A percentile compares a stretch with the other conserved stretches of the same genome.
Conservation (phyloP, 805 yeast species). For the Brettanomyces custersianus region DNA sequence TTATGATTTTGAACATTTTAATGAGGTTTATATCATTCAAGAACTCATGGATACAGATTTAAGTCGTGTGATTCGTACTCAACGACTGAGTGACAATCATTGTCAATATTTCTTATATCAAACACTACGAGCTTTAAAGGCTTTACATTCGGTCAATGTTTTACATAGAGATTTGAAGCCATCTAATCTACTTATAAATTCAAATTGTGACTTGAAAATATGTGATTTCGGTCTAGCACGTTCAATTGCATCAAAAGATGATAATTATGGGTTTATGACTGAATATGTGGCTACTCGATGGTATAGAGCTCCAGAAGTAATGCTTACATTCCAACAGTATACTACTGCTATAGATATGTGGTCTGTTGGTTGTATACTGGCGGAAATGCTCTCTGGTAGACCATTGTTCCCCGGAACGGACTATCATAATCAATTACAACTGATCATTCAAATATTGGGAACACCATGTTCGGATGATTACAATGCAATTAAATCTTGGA, state of each 20-base stretch:
- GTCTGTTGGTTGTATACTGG: constrained; percentile 94
- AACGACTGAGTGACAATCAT: constrained; percentile 82
- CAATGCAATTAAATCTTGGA: constrained; percentile 59
- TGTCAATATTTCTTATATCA: constrained; percentile 91
- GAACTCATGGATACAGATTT: constrained; percentile 85
- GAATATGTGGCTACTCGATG: constrained; percentile 97
- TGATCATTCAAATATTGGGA: constrained; percentile 79
- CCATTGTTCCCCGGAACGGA: constrained; percentile 94
- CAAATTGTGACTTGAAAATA: constrained; percentile 88
- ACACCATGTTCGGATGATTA: constrained; percentile 80
- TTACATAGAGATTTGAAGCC: constrained; percentile 92
- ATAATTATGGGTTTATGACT: constrained; percentile 77
- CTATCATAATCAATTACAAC: constrained; percentile 81
- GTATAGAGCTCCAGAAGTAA: constrained; percentile 97
- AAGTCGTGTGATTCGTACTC: constrained; percentile 75
- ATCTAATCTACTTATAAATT: constrained; percentile 72
- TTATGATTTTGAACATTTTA: constrained; percentile 59
- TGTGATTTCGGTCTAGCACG: constrained; percentile 93
- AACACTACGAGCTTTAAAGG: constrained; percentile 81
- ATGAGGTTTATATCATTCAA: constrained; percentile 82
- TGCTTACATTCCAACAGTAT: constrained; percentile 89
- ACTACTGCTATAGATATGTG: constrained; percentile 94
- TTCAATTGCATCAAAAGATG: constrained; percentile 51
- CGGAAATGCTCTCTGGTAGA: constrained; percentile 77
- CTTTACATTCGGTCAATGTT: constrained; percentile 89